These are phyloP conservation scores for Cercospora citrullina DNA, from an alignment of 2,329 filamentous ascomycete species.

Conservation along the genomic window DNA sequence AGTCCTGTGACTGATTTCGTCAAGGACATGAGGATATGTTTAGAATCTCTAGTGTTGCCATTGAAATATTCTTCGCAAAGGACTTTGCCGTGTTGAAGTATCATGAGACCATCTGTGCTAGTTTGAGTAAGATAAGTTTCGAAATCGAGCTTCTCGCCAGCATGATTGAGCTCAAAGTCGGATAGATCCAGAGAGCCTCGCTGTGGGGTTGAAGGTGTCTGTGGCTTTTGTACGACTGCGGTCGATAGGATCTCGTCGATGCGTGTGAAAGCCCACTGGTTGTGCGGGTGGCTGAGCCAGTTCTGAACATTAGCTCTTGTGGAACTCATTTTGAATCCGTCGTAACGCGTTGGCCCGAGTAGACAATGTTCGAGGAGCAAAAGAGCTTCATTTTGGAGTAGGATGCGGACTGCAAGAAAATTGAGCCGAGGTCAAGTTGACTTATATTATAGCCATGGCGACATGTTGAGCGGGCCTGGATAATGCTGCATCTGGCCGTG, in stretches of 20 bases:
- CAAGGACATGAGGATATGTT: slow-evolving; percentile 33
- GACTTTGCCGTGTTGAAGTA: slow-evolving; percentile 28
- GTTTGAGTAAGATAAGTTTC: slow-evolving; percentile 19
- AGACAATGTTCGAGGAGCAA: too few species aligned
- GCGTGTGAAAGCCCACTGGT: slow-evolving; percentile 28
- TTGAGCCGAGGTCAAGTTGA: not conserved
- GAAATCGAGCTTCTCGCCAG: slow-evolving; percentile 20
- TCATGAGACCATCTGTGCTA: slow-evolving; percentile 29
- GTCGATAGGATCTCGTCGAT: slow-evolving; percentile 28
- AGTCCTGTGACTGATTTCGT: slow-evolving; percentile 31
- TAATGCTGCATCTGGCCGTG: not conserved
- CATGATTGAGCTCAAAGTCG: slow-evolving; percentile 20
- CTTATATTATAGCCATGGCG: not conserved
- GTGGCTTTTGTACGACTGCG: slow-evolving; percentile 18
- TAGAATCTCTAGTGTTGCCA: slow-evolving; percentile 22
- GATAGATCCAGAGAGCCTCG: slow-evolving; percentile 6
- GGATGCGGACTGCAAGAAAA: not conserved
- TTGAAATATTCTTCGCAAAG: slow-evolving; percentile 28
- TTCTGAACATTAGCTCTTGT: slow-evolving; percentile 23
- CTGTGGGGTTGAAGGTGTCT: slow-evolving; percentile 1
- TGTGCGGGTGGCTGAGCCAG: slow-evolving; percentile 29
- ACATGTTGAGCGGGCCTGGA: not conserved
- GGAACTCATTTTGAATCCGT: not conserved
- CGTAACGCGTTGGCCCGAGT: too few species aligned
- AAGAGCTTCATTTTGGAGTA: not conserved